phyloP scores from a whole-genome alignment of 1,284 basidiomycete genomes.

The Vanrija sp. region DNA sequence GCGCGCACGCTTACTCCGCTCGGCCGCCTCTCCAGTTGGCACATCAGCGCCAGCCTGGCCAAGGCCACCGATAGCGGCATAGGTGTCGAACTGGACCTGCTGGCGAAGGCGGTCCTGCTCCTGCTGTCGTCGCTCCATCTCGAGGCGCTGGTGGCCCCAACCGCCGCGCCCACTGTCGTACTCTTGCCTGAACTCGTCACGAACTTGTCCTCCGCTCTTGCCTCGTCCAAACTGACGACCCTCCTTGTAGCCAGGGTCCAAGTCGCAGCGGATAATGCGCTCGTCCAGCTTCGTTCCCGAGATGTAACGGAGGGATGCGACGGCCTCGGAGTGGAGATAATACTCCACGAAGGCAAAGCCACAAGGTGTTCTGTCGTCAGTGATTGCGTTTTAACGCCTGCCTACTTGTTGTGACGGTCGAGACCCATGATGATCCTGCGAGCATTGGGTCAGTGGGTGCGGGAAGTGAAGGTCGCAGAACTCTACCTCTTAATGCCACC shows the following conservation, averaged over 20 bases:
- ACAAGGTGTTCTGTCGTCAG: constrained; percentile 75
- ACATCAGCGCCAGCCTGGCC: constrained; percentile 77
- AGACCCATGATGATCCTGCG: constrained; percentile 91
- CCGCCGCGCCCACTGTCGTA: constrained; percentile 94
- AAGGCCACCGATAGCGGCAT: constrained; percentile 75
- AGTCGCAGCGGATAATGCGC: constrained; percentile 93
- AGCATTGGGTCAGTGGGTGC: constrained; percentile 2
- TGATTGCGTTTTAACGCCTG: neutral
- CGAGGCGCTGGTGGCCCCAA: constrained; percentile 67
- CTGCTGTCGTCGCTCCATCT: constrained; percentile 55
- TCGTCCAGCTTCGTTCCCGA: constrained; percentile 99
- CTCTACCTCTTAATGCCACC: constrained; percentile 89
- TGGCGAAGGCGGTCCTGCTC: constrained; percentile 76
- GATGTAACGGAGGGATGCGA: constrained; percentile 88
- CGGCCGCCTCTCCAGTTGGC: constrained; percentile 44
- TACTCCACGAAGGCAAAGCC: constrained; percentile 99
- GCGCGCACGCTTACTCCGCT: constrained; percentile 32
- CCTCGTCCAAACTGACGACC: constrained; percentile 96
- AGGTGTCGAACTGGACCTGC: constrained; percentile 74
- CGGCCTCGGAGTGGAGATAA: constrained; percentile 90
- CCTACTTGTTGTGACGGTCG: constrained; percentile 84
- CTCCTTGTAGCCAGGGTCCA: constrained; percentile 97
- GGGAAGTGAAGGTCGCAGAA: constrained; percentile 14
- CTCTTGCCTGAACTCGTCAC: constrained; percentile 95
- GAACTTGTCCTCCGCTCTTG: constrained; percentile 90